A percentile compares a stretch with the other conserved stretches of the same genome.
phyloP scores from a whole-genome alignment of 2,329 filamentous ascomycete species.

The Arthrobotrys iridis region DNA sequence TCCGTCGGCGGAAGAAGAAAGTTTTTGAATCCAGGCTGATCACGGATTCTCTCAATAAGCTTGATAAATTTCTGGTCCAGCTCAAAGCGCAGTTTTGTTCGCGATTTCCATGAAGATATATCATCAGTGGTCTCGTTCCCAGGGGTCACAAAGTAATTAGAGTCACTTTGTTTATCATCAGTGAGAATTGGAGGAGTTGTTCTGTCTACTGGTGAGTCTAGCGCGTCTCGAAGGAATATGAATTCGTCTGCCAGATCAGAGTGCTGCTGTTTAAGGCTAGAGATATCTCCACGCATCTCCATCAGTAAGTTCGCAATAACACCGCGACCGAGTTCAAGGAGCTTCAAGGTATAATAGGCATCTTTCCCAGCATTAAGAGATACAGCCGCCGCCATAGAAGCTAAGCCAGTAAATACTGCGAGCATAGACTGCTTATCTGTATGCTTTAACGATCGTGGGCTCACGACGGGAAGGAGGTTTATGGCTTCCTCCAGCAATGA shows the following conservation, averaged over 20 bases:
- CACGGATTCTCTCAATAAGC: slow-evolving; percentile 17
- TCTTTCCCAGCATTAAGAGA: neutral
- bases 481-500: slow-evolving; percentile 26
- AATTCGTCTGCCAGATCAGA: slow-evolving; percentile 49
- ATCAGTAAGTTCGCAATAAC: slow-evolving; percentile 56
- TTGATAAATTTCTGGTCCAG: neutral
- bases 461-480: slow-evolving; percentile 19
- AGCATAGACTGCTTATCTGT: slow-evolving; percentile 31
- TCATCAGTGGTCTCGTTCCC: too few species aligned
- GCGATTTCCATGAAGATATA: neutral
- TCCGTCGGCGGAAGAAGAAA: slow-evolving; percentile 43
- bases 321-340: slow-evolving; percentile 59
- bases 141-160: neutral
- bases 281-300: slow-evolving; percentile 56
- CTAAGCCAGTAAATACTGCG: slow-evolving; percentile 2
- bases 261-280: slow-evolving; percentile 4
- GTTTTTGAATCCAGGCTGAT: slow-evolving; percentile 1
- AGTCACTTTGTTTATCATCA: neutral
- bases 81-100: neutral
- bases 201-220: slow-evolving; percentile 19
- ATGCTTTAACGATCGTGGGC: neutral
- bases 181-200: neutral
- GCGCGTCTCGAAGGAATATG: slow-evolving; percentile 33
- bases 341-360: slow-evolving; percentile 4
- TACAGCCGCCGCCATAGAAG: slow-evolving; percentile 12